Conservation (phyloP, 2,329 filamentous ascomycete genomes). For the Verticillium alfalfae region DNA sequence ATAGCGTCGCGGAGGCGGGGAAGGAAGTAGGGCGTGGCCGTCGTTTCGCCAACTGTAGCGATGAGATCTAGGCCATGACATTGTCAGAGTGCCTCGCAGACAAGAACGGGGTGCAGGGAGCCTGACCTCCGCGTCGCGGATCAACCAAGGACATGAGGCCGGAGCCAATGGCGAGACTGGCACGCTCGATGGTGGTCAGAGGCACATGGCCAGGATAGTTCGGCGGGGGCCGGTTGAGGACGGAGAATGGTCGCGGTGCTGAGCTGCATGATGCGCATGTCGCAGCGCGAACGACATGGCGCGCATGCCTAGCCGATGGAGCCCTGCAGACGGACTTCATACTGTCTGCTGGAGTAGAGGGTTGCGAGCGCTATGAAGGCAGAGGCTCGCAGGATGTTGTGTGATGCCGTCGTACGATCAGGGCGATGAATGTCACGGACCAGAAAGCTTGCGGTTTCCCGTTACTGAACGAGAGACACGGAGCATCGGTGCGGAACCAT, state of each 20-base stretch:
- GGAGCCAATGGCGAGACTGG: conserved; percentile 62
- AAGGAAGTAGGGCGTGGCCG: conserved; percentile 92
- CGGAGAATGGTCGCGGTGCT: conserved; percentile 55
- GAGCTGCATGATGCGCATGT: conserved; percentile 14
- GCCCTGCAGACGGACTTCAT: conserved; percentile 8
- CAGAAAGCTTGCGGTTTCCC: neutral
- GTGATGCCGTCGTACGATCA: neutral
- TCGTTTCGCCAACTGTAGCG: conserved; percentile 88
- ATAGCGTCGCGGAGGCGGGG: conserved; percentile 86
- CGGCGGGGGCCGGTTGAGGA: conserved; percentile 76
- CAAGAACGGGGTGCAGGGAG: too few species aligned
- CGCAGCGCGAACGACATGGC: conserved; percentile 12
- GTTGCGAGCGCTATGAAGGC: neutral
- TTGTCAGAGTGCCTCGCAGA: neutral
- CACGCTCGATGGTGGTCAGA: conserved; percentile 71
- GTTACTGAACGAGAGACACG: neutral
- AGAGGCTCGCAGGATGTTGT: too few species aligned
- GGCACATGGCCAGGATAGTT: conserved; percentile 93
- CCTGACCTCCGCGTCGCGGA: conserved; percentile 69
- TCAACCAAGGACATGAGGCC: conserved; percentile 62
- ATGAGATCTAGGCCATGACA: conserved; percentile 65
- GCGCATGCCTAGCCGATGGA: neutral
- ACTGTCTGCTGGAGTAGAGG: neutral
- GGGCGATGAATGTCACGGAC: neutral
- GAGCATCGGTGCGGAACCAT: neutral